Evolutionary conservation across 805 yeast genomes (phyloP).

Genomic region (Saccharomycopsis synnaedendra): DNA sequence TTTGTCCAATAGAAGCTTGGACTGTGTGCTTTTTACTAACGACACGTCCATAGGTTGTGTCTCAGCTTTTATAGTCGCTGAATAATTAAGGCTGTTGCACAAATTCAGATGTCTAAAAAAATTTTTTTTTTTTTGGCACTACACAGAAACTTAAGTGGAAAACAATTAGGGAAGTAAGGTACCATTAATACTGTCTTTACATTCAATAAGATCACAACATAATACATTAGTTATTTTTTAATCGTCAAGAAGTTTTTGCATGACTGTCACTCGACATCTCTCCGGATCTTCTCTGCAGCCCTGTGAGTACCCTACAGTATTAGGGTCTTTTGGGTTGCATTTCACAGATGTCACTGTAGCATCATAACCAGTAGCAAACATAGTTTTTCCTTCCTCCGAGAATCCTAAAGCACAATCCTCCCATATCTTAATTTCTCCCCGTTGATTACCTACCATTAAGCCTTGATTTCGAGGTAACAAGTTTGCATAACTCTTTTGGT

Average conservation of each 20-base stretch:
- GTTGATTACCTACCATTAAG: conserved; percentile 20
- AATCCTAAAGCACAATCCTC: conserved; percentile 6
- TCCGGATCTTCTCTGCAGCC: neutral
- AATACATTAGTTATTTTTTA: too few species aligned
- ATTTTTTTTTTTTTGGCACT: neutral
- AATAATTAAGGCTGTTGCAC: neutral
- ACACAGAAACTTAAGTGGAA: too few species aligned
- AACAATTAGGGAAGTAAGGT: too few species aligned
- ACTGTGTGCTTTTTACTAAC: neutral
- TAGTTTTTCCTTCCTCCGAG: neutral
- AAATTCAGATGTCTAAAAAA: neutral
- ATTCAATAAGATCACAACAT: too few species aligned
- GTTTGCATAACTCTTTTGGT: conserved; percentile 21
- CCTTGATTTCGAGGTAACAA: conserved; percentile 19
- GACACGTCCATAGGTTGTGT: neutral
- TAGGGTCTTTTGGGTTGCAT: neutral
- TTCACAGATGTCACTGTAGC: neutral
- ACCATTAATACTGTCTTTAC: too few species aligned
- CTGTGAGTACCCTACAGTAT: neutral
- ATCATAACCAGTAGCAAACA: neutral
- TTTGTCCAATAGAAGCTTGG: conserved; percentile 12
- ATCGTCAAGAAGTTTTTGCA: too few species aligned
- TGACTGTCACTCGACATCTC: too few species aligned
- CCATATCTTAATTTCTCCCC: conserved; percentile 16
- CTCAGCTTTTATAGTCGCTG: neutral